Evolutionary conservation across 1,284 basidiomycete species (phyloP).

Genomic region (Pseudozyma pruni): DNA sequence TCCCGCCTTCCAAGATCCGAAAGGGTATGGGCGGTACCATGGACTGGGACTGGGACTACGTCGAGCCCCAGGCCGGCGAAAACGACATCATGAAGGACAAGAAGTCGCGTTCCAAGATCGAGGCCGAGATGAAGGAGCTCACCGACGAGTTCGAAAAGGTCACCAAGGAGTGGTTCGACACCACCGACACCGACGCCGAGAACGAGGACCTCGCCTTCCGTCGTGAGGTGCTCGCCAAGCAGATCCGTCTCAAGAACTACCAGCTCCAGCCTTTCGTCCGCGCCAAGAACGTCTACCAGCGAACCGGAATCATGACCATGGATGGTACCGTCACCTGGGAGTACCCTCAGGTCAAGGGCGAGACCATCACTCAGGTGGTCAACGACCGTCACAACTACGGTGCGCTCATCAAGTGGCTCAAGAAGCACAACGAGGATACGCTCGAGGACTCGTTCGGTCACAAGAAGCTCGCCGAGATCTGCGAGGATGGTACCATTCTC

Average conservation of each 20-base stretch:
- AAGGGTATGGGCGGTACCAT: constrained; percentile 67
- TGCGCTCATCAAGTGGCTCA: constrained; percentile 62
- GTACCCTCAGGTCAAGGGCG: constrained; percentile 63
- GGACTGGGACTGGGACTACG: constrained; percentile 68
- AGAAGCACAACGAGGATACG: constrained; percentile 64
- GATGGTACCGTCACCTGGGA: constrained; percentile 62
- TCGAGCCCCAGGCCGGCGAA: constrained; percentile 63
- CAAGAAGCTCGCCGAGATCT: constrained; percentile 43
- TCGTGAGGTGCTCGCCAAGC: constrained; percentile 60
- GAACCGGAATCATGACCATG: constrained; percentile 58
- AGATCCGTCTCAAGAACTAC: constrained; percentile 65
- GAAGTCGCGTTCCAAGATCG: constrained; percentile 57
- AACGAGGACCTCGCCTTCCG: constrained; percentile 50
- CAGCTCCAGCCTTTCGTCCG: constrained; percentile 62
- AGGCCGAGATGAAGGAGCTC: constrained; percentile 58
- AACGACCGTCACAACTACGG: constrained; percentile 63
- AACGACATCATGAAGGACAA: constrained; percentile 64
- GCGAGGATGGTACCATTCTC: constrained; percentile 44
- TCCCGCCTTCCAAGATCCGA: constrained; percentile 58
- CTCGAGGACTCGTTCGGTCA: constrained; percentile 62
- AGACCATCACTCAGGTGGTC: constrained; percentile 50
- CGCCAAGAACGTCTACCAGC: constrained; percentile 64
- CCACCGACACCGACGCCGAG: constrained; percentile 44
- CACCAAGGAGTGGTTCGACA: constrained; percentile 60
- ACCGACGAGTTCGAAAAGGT: constrained; percentile 57